phyloP scores from a whole-genome alignment of 352 stramenopile genomes.

The Pythium folliculosum region DNA sequence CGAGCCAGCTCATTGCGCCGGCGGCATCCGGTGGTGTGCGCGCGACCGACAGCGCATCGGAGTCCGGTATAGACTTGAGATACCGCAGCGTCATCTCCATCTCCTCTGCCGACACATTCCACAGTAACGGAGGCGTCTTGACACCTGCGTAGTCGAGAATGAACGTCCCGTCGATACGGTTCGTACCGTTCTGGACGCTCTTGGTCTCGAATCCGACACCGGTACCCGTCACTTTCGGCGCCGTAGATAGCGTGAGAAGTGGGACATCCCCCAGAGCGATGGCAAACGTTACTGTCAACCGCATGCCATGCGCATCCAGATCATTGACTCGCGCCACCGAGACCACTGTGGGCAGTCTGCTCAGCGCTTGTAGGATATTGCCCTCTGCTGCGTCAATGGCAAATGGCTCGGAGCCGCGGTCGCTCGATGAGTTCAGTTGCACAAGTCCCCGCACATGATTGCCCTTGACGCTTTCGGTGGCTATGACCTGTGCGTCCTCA shows the following conservation, averaged over 20 bases:
- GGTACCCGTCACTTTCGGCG: constrained; percentile 27
- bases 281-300: constrained; percentile 34
- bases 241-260: constrained; percentile 25
- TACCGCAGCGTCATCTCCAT: constrained; percentile 71
- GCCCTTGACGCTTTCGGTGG: constrained; percentile 31
- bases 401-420: constrained; percentile 31
- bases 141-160: constrained; percentile 49
- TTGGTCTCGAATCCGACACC: constrained; percentile 27
- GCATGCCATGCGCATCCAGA: constrained; percentile 27
- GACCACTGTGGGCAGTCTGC: neutral
- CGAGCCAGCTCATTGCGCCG: constrained; percentile 47
- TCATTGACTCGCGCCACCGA: constrained; percentile 5
- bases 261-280: constrained; percentile 30
- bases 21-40: constrained; percentile 33
- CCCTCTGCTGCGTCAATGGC: constrained; percentile 22
- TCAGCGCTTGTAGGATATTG: constrained; percentile 26
- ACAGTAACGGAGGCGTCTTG: constrained; percentile 53
- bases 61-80: constrained; percentile 60
- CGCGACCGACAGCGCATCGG: constrained; percentile 52
- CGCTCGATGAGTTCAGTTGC: constrained; percentile 6
- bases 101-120: constrained; percentile 86
- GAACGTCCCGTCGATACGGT: constrained; percentile 50
- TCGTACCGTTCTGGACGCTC: constrained; percentile 44
- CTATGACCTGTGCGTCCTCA: constrained; percentile 22
- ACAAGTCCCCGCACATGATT: constrained; percentile 39